Evolutionary conservation across 371 early-diverging fungal species (phyloP).

Genomic region (Mortierella sp.): DNA sequence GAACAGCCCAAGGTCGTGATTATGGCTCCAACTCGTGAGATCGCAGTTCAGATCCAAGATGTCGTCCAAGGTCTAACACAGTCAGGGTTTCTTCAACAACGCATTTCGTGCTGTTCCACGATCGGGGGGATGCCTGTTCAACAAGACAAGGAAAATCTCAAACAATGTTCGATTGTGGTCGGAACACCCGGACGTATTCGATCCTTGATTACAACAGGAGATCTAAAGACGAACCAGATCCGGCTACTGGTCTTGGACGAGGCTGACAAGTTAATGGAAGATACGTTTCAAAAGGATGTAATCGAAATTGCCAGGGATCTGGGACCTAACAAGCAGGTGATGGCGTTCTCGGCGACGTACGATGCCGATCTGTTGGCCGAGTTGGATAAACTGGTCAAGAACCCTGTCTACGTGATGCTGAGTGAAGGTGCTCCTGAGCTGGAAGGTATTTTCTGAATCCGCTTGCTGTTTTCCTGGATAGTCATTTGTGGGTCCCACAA

Average conservation of each 20-base stretch:
- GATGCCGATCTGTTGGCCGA: slow-evolving; percentile 59
- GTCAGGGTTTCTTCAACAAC: slow-evolving; percentile 62
- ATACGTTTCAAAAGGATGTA: slow-evolving; percentile 54
- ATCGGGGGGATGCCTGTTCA: slow-evolving; percentile 87
- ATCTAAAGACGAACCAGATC: slow-evolving; percentile 71
- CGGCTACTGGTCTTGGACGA: slow-evolving; percentile 93
- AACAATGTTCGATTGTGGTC: slow-evolving; percentile 79
- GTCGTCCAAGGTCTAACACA: slow-evolving; percentile 73
- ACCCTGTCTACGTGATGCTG: slow-evolving; percentile 64
- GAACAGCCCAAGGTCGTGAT: slow-evolving; percentile 77
- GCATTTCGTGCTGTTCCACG: slow-evolving; percentile 77
- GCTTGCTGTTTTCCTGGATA: background rate
- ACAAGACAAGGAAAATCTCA: slow-evolving; percentile 75
- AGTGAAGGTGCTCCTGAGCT: slow-evolving; percentile 69
- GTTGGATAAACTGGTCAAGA: slow-evolving; percentile 56
- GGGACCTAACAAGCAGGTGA: slow-evolving; percentile 60
- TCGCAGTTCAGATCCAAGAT: slow-evolving; percentile 89
- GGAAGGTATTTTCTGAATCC: slow-evolving; percentile 56
- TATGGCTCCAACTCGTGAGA: slow-evolving; percentile 92
- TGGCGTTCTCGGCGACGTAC: slow-evolving; percentile 75
- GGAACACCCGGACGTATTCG: slow-evolving; percentile 94
- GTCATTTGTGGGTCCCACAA: too few species aligned
- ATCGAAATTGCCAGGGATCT: slow-evolving; percentile 24
- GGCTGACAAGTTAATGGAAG: slow-evolving; percentile 91
- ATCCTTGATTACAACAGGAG: slow-evolving; percentile 77